Evolutionary conservation across 169 alveolate genomes (phyloP).

Genomic region (Plasmodium fragile): DNA sequence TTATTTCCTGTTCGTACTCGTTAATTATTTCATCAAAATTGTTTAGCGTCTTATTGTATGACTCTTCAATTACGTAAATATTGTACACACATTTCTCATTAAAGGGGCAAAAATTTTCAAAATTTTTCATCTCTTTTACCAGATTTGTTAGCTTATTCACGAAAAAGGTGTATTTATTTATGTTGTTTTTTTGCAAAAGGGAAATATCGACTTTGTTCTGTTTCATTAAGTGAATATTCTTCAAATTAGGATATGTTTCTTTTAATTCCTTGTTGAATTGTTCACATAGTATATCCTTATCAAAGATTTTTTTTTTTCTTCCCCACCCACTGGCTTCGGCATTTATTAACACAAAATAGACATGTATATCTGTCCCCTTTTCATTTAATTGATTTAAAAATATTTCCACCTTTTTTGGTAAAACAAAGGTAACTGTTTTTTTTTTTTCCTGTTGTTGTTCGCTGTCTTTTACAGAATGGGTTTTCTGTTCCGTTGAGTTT

Average conservation of each 20-base stretch:
- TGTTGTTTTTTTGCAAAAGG: slow-evolving; percentile 39
- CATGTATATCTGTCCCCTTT: slow-evolving; percentile 14
- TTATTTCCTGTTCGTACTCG: slow-evolving; percentile 31
- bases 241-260: slow-evolving; percentile 18
- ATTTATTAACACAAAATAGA: slow-evolving; percentile 30
- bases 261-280: slow-evolving; percentile 16
- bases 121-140: slow-evolving; percentile 9
- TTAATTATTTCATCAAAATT: slow-evolving; percentile 29
- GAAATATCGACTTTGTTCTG: slow-evolving; percentile 13
- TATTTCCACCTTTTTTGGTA: slow-evolving; percentile 36
- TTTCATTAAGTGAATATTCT: slow-evolving; percentile 46
- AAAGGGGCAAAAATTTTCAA: slow-evolving; percentile 29
- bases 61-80: slow-evolving; percentile 57
- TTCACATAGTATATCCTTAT: not conserved
- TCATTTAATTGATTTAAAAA: slow-evolving; percentile 41
- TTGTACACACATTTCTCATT: slow-evolving; percentile 60
- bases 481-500: not conserved
- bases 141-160: slow-evolving; percentile 23
- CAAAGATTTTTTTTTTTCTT: not conserved
- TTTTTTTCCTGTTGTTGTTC: not conserved
- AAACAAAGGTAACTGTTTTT: not conserved
- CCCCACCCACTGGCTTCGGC: not conserved
- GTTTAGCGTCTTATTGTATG: slow-evolving; percentile 39
- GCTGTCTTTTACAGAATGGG: not conserved
- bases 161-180: slow-evolving; percentile 3